phyloP scores from a whole-genome alignment of 2,329 filamentous ascomycete genomes.

The Colletotrichum echinochloae region DNA sequence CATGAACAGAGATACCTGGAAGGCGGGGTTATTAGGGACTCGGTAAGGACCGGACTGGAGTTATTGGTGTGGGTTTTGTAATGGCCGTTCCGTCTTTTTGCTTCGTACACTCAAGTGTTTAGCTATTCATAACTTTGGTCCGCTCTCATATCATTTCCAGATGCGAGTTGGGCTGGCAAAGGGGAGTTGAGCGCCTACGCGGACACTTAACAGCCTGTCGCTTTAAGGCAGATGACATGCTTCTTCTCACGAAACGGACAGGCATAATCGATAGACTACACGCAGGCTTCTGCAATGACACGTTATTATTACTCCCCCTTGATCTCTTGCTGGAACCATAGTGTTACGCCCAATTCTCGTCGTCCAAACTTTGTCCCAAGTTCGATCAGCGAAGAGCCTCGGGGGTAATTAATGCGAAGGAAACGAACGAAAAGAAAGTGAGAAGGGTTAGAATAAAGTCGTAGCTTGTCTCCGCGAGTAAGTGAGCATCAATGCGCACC shows the following conservation, averaged over 20 bases:
- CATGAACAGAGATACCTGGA: slow-evolving; percentile 37
- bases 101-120: slow-evolving; percentile 23
- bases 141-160: slow-evolving; percentile 19
- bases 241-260: slow-evolving; percentile 2
- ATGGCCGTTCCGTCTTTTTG: slow-evolving; percentile 16
- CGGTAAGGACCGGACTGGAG: slow-evolving; percentile 22
- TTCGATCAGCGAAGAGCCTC: slow-evolving; percentile 4
- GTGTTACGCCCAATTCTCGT: not conserved
- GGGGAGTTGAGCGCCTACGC: not conserved
- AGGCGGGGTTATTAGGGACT: slow-evolving; percentile 15
- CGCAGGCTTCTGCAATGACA: slow-evolving; percentile 28
- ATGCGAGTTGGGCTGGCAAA: not conserved
- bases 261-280: slow-evolving; percentile 28
- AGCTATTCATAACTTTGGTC: slow-evolving; percentile 17
- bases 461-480: not conserved
- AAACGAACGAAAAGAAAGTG: not conserved
- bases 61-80: slow-evolving; percentile 34
- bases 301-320: too few species aligned
- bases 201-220: not conserved
- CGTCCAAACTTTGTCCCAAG: slow-evolving; percentile 25
- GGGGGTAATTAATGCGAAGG: not conserved
- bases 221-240: not conserved
- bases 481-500: not conserved
- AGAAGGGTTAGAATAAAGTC: not conserved
- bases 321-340: not conserved